A percentile compares a stretch with the other conserved stretches of the same genome.
Evolutionary conservation across 257 asterid genomes (phyloP).

Genomic region (Solanum tarapatanum): DNA sequence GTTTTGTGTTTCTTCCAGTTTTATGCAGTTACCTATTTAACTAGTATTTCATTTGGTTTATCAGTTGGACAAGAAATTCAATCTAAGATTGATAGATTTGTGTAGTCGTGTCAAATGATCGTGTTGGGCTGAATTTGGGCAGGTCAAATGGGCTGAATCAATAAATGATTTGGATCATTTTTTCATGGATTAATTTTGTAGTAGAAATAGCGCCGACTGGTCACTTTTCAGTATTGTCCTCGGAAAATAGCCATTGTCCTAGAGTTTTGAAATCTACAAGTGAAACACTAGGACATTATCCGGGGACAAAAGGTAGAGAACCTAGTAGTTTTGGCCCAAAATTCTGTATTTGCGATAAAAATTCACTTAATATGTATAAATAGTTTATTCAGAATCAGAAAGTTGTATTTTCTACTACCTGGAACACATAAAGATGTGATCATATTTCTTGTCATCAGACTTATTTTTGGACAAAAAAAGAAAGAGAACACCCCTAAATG

Average conservation of each 20-base stretch:
- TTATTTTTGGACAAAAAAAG: background rate
- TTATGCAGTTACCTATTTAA: background rate
- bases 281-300: background rate
- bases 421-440: background rate
- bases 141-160: background rate
- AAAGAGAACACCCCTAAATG: background rate
- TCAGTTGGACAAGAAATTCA: background rate
- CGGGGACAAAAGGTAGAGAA: background rate
- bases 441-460: background rate
- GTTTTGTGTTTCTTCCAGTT: background rate
- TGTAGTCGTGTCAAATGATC: background rate
- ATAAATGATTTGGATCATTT: background rate
- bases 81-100: background rate
- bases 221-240: background rate
- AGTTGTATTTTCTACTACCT: background rate
- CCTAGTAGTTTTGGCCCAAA: background rate
- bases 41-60: background rate
- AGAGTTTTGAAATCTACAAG: background rate
- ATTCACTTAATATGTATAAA: background rate
- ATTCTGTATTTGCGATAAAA: background rate
- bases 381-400: background rate
- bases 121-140: background rate
- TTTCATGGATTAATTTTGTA: background rate
- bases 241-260: background rate
- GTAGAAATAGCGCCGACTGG: background rate